A percentile compares a stretch with the other conserved stretches of the same genome.
These are phyloP conservation scores for Micractinium conductrix DNA, from an alignment of 139 green algal genomes.

Conservation along the genomic window DNA sequence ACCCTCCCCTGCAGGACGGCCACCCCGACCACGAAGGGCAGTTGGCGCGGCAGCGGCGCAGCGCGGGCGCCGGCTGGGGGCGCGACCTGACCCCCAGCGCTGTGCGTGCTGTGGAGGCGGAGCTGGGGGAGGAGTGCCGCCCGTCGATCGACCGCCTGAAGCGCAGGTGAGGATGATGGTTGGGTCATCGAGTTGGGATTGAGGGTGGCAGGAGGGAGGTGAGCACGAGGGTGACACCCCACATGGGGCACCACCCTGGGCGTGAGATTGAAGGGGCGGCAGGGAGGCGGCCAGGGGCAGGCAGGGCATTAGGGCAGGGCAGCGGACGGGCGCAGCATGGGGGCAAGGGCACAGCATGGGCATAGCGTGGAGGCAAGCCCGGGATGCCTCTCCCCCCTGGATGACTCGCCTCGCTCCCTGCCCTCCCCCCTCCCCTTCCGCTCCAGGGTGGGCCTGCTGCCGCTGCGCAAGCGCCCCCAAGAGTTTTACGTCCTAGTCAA, in stretches of 20 bases:
- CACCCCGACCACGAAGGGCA: slow-evolving; percentile 45
- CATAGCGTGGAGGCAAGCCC: no score
- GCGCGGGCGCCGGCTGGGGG: slow-evolving; percentile 16
- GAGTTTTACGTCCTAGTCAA: slow-evolving; percentile 27
- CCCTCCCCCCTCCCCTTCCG: no score
- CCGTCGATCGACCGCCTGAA: slow-evolving; percentile 44
- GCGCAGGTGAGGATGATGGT: background rate
- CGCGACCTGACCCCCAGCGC: slow-evolving; percentile 40
- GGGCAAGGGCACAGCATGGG: no score
- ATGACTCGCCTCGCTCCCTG: background rate
- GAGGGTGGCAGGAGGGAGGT: background rate
- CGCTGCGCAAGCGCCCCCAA: slow-evolving; percentile 26
- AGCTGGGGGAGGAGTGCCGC: slow-evolving; percentile 38
- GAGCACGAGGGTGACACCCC: background rate
- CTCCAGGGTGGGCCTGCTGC: slow-evolving; percentile 47
- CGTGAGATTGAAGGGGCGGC: background rate
- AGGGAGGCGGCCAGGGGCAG: no score
- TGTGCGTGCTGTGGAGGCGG: slow-evolving; percentile 37
- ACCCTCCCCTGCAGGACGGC: no score
- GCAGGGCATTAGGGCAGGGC: background rate
- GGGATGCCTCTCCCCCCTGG: background rate
- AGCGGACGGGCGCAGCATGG: background rate
- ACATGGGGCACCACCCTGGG: background rate
- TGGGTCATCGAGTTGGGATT: background rate
- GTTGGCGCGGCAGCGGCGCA: slow-evolving; percentile 32